Evolutionary conservation across 2,329 filamentous ascomycete genomes (phyloP).

Genomic region (Fusarium guadeloupense): DNA sequence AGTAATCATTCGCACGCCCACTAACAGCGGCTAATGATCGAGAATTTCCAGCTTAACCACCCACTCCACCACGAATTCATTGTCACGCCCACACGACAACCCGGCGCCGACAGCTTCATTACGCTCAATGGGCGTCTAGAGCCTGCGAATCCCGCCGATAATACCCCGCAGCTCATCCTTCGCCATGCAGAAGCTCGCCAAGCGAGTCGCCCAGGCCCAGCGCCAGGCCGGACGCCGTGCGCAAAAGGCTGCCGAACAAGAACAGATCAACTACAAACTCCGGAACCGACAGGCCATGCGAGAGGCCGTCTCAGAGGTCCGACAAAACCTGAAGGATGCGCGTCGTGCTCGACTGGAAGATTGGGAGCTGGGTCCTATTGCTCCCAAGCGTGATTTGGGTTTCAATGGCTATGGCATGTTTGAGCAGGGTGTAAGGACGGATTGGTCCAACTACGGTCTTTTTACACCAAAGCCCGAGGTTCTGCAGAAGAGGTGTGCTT

Average conservation of each 20-base stretch:
- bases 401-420: conserved; percentile 68
- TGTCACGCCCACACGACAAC: conserved; percentile 37
- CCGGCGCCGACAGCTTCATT: conserved; percentile 35
- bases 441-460: conserved; percentile 48
- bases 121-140: conserved; percentile 43
- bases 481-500: conserved; percentile 57
- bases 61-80: conserved; percentile 41
- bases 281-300: conserved; percentile 47
- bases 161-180: conserved; percentile 14
- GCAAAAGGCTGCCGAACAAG: conserved; percentile 50
- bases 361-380: conserved; percentile 80
- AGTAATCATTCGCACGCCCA: neutral
- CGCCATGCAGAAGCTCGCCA: conserved; percentile 76
- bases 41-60: conserved; percentile 43
- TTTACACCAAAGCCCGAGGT: conserved; percentile 47
- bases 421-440: conserved; percentile 49
- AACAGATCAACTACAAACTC: conserved; percentile 43
- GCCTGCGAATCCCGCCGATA: conserved; percentile 22
- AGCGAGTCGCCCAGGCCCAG: conserved; percentile 72
- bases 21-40: conserved; percentile 28
- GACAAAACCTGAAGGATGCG: conserved; percentile 51
- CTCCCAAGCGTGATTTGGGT: conserved; percentile 79
- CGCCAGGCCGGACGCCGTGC: conserved; percentile 66
- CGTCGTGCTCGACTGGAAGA: conserved; percentile 72
- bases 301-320: conserved; percentile 46